A percentile compares a stretch with the other conserved stretches of the same genome.
phyloP scores from a whole-genome alignment of 2,329 filamentous ascomycete genomes.

The Neonectria punicea region DNA sequence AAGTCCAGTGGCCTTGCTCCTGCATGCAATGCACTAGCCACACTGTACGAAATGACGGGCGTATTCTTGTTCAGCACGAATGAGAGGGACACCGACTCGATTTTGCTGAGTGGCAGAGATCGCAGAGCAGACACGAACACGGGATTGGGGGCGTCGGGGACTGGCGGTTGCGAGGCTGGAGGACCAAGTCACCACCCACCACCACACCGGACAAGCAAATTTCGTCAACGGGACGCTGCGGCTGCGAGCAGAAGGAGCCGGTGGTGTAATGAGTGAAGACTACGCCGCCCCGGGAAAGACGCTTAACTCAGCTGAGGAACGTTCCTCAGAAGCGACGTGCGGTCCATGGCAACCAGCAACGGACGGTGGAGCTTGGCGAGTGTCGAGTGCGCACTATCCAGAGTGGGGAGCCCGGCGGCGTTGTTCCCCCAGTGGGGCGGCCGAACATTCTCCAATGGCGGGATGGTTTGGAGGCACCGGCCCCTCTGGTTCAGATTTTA shows the following conservation, averaged over 20 bases:
- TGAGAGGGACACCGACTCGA: conserved; percentile 17
- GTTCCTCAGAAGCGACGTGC: conserved; percentile 27
- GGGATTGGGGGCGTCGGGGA: conserved; percentile 22
- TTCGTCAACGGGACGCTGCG: conserved; percentile 34
- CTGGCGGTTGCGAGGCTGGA: conserved; percentile 37
- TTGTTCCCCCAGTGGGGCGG: conserved; percentile 38
- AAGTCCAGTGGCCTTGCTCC: conserved; percentile 27
- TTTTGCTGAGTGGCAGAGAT: conserved; percentile 23
- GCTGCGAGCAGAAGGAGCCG: conserved; percentile 30
- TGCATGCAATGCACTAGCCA: conserved; percentile 38
- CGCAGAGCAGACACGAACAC: conserved; percentile 13
- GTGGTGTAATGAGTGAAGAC: conserved; percentile 35
- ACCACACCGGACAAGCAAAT: conserved; percentile 24
- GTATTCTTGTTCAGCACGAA: conserved; percentile 21
- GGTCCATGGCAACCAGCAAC: conserved; percentile 23
- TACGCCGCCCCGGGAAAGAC: conserved; percentile 31
- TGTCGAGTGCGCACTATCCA: conserved; percentile 35
- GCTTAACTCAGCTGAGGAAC: conserved; percentile 43
- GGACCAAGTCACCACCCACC: conserved; percentile 13
- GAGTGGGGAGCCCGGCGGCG: conserved; percentile 31
- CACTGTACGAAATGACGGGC: conserved; percentile 28
- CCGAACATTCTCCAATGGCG: conserved; percentile 31
- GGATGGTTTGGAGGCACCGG: conserved; percentile 25
- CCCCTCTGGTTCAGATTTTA: conserved; percentile 40
- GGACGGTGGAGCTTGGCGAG: conserved; percentile 37